Percentiles rank a stretch among this genome's conserved stretches.
These are phyloP conservation scores for Pulveroboletus sp. DNA, from an alignment of 768 basidiomycete genomes.

Conservation along the genomic window DNA sequence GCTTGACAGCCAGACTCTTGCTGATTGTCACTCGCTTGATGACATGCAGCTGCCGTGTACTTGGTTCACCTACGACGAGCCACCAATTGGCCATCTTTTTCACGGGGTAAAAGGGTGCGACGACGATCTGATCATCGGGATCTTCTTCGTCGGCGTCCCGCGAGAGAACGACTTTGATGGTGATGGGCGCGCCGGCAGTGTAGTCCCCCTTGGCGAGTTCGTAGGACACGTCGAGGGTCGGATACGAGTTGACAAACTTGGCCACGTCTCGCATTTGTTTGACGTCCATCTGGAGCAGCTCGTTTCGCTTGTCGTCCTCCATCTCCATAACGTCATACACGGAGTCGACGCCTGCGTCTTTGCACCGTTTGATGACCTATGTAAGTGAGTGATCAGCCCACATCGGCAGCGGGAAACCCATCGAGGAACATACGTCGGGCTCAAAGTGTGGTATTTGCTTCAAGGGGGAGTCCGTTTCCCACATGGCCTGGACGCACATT, in stretches of 20 bases:
- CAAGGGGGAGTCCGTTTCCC: conserved; percentile 95
- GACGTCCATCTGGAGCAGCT: conserved; percentile 80
- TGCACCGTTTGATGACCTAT: conserved; percentile 82
- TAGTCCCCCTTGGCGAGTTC: conserved; percentile 87
- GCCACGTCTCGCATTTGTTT: conserved; percentile 94
- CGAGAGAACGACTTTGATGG: conserved; percentile 73
- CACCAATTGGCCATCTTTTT: conserved; percentile 97
- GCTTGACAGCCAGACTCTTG: conserved; percentile 71
- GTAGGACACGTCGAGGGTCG: conserved; percentile 88
- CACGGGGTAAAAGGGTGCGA: conserved; percentile 91
- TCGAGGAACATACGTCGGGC: conserved; percentile 55
- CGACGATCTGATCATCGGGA: conserved; percentile 72
- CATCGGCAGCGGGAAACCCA: not conserved
- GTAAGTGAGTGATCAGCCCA: conserved; percentile 3
- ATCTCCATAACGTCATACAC: conserved; percentile 99
- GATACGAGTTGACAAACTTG: conserved; percentile 94
- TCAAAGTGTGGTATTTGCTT: conserved; percentile 98
- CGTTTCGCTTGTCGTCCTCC: conserved; percentile 86
- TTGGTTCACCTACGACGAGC: conserved; percentile 89
- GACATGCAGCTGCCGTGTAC: conserved; percentile 76
- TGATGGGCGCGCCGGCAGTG: conserved; percentile 81
- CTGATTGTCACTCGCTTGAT: conserved; percentile 83
- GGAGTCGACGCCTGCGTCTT: conserved; percentile 74
- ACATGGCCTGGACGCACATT: conserved; percentile 98
- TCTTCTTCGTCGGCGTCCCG: conserved; percentile 81